A percentile compares a stretch with the other conserved stretches of the same genome.
Evolutionary conservation across 2,329 filamentous ascomycete species (phyloP).

Genomic region (Calonectria pseudoturangicola): DNA sequence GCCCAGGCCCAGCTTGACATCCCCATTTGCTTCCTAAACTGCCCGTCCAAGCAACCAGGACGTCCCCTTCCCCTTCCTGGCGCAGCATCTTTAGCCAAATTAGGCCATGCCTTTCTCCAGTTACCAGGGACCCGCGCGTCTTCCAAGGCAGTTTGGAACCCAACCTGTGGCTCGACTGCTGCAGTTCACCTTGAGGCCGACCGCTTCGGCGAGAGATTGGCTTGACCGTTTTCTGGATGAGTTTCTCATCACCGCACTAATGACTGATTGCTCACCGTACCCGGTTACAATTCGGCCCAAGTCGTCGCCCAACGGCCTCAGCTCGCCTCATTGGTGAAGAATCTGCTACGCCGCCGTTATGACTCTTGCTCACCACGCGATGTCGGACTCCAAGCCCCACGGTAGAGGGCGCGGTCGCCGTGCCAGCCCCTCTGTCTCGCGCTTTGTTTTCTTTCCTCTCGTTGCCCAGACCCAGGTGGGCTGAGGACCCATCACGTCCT

Average conservation of each 20-base stretch:
- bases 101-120: slow-evolving; percentile 40
- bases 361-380: slow-evolving; percentile 49
- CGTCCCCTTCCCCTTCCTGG: slow-evolving; percentile 38
- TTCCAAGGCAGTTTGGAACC: slow-evolving; percentile 50
- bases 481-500: slow-evolving; percentile 41
- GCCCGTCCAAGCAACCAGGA: slow-evolving; percentile 48
- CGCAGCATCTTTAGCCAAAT: slow-evolving; percentile 50
- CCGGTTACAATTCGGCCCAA: slow-evolving; percentile 46
- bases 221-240: slow-evolving; percentile 45
- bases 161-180: slow-evolving; percentile 47
- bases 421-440: slow-evolving; percentile 43
- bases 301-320: slow-evolving; percentile 48
- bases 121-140: slow-evolving; percentile 47
- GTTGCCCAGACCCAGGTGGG: slow-evolving; percentile 38
- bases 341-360: slow-evolving; percentile 52
- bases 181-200: slow-evolving; percentile 50
- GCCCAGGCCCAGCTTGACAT: slow-evolving; percentile 42
- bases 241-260: slow-evolving; percentile 48
- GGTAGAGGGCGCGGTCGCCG: slow-evolving; percentile 41
- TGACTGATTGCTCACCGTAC: slow-evolving; percentile 44
- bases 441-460: slow-evolving; percentile 36
- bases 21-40: slow-evolving; percentile 46
- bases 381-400: slow-evolving; percentile 46
- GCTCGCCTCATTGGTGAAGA: slow-evolving; percentile 50
- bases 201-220: slow-evolving; percentile 43